Evolutionary conservation across 2,329 filamentous ascomycete genomes (phyloP).

Genomic region (Sporothrix inflata): DNA sequence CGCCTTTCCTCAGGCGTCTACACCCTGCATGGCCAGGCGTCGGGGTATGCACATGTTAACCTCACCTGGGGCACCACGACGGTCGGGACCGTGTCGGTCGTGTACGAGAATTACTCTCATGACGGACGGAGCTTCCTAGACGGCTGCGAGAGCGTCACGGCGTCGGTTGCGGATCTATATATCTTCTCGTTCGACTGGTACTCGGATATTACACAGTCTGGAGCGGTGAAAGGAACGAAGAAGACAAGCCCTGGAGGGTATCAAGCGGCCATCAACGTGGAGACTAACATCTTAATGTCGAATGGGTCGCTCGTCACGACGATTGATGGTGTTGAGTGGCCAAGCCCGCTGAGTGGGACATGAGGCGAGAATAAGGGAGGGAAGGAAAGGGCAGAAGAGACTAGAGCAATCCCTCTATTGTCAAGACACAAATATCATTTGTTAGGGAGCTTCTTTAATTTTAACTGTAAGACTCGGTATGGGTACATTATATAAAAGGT

Average conservation of each 20-base stretch:
- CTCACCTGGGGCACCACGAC: conserved; percentile 14
- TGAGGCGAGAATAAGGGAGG: background rate
- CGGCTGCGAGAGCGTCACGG: background rate
- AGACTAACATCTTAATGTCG: background rate
- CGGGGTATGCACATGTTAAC: background rate
- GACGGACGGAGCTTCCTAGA: conserved; percentile 11
- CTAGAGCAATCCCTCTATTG: background rate
- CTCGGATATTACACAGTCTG: conserved; percentile 10
- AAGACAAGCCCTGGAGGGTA: conserved; percentile 5
- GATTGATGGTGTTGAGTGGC: conserved; percentile 6
- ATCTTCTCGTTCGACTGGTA: conserved; percentile 14
- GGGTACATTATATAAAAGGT: no score
- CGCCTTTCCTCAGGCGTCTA: background rate
- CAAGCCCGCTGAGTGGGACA: conserved; percentile 9
- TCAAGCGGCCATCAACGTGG: conserved; percentile 4
- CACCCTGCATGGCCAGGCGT: conserved; percentile 9
- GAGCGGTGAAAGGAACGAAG: background rate
- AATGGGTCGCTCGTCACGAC: conserved; percentile 1
- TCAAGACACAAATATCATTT: background rate
- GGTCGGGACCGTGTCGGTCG: conserved; percentile 12
- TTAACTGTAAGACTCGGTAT: no score
- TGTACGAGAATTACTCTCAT: conserved; percentile 10
- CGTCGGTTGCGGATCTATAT: conserved; percentile 11
- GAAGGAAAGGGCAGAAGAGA: background rate
- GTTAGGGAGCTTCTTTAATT: no score